Conservation (phyloP, 768 basidiomycete species). For the Mycena galericulata region DNA sequence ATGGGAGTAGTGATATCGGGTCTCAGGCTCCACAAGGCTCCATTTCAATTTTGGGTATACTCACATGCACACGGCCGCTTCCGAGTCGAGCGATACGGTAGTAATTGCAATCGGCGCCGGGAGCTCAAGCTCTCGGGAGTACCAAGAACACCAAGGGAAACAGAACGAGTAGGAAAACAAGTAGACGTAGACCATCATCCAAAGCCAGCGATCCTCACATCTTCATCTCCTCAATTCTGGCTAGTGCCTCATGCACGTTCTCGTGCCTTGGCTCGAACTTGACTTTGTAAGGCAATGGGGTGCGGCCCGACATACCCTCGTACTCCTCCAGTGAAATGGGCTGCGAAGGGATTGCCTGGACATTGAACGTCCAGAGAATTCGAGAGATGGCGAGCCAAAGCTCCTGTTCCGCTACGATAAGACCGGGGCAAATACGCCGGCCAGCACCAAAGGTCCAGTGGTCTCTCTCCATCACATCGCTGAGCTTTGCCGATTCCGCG, state of each 20-base stretch:
- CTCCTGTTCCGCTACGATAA: slow-evolving; percentile 49
- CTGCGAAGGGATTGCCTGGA: slow-evolving; percentile 42
- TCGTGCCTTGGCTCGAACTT: slow-evolving; percentile 32
- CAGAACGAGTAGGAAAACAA: too few species aligned
- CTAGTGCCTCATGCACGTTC: slow-evolving; percentile 26
- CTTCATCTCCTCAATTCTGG: slow-evolving; percentile 7
- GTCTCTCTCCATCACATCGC: slow-evolving; percentile 45
- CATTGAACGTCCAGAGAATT: slow-evolving; percentile 49
- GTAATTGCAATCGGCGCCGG: too few species aligned
- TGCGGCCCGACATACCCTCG: slow-evolving; percentile 48
- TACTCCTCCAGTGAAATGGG: slow-evolving; percentile 50
- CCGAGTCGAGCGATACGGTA: too few species aligned
- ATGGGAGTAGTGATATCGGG: too few species aligned
- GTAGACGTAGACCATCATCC: too few species aligned
- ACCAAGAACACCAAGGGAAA: too few species aligned
- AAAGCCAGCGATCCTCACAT: too few species aligned
- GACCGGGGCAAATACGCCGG: slow-evolving; percentile 48
- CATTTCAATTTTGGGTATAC: too few species aligned
- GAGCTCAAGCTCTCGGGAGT: too few species aligned
- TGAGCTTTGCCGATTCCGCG: slow-evolving; percentile 47
- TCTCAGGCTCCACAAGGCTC: too few species aligned
- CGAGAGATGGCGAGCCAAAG: slow-evolving; percentile 50
- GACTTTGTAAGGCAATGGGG: slow-evolving; percentile 46
- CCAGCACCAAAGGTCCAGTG: slow-evolving; percentile 54
- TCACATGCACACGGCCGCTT: too few species aligned